These are phyloP conservation scores for Ustilago trichophora DNA, from an alignment of 1,284 basidiomycete species.

Conservation along the genomic window DNA sequence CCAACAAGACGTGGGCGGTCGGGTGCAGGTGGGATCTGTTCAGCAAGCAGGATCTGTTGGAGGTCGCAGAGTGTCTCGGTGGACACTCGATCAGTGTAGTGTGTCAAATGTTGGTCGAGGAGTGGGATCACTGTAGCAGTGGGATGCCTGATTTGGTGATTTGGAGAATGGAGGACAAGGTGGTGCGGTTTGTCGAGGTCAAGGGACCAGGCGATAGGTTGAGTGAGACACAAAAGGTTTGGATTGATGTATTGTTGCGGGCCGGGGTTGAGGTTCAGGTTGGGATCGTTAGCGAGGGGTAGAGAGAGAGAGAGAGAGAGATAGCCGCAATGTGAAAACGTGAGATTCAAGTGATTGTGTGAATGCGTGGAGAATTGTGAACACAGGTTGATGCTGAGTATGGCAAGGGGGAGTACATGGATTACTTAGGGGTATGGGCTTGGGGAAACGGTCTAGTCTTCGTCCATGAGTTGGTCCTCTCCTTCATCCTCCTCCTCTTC, in stretches of 20 bases:
- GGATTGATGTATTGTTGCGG: conserved; percentile 78
- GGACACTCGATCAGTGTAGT: conserved; percentile 77
- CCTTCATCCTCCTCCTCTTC: conserved; percentile 24
- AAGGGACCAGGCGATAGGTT: conserved; percentile 91
- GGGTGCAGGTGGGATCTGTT: conserved; percentile 90
- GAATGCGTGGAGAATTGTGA: no score
- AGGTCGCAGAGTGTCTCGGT: conserved; percentile 82
- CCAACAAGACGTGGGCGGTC: conserved; percentile 80
- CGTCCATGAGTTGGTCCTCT: conserved; percentile 33
- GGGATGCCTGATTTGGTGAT: conserved; percentile 90
- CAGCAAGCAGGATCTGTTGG: conserved; percentile 75
- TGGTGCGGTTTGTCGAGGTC: conserved; percentile 89
- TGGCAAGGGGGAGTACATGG: no score
- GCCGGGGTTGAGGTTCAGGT: conserved; percentile 78
- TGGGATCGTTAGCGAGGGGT: conserved; percentile 68
- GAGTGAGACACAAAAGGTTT: conserved; percentile 91
- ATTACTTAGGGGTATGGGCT: no score
- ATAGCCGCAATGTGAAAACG: no score
- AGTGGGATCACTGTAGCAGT: conserved; percentile 80
- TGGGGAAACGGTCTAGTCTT: conserved; percentile 14
- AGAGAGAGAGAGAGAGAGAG: no score
- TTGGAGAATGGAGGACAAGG: conserved; percentile 54
- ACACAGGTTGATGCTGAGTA: no score
- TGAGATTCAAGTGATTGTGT: no score
- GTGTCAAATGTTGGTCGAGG: conserved; percentile 85